These are phyloP conservation scores for Garcia nutans DNA, from an alignment of 345 rosid genomes.

Conservation along the genomic window DNA sequence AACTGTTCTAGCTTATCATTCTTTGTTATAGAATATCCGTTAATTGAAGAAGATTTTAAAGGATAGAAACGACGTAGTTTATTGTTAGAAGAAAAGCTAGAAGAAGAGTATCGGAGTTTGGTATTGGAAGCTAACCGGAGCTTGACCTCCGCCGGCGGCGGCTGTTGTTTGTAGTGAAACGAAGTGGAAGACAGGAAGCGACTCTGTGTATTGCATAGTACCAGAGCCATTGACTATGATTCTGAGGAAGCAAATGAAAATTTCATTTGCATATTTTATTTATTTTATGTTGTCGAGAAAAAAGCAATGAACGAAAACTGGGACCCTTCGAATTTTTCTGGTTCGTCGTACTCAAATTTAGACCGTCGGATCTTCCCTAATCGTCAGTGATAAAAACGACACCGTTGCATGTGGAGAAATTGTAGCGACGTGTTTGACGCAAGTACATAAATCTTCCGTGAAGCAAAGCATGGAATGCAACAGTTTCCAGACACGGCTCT, in stretches of 20 bases:
- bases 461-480: slow-evolving; percentile 3
- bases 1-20: slow-evolving; percentile 16
- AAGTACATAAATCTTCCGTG: slow-evolving; percentile 17
- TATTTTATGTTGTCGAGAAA: too few relatives aligned
- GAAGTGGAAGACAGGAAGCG: slow-evolving; percentile 27
- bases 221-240: slow-evolving; percentile 41
- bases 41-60: slow-evolving; percentile 44
- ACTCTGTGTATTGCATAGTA: slow-evolving; percentile 39
- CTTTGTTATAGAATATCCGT: slow-evolving; percentile 52
- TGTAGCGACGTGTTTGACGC: slow-evolving; percentile 23
- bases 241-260: not conserved
- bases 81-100: slow-evolving; percentile 11
- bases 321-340: too few relatives aligned
- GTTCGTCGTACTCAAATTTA: not conserved
- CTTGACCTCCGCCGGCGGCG: not conserved
- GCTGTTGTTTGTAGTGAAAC: slow-evolving; percentile 28
- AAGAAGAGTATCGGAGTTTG: slow-evolving; percentile 16
- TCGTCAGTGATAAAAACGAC: not conserved
- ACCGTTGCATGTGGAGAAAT: not conserved
- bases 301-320: too few relatives aligned
- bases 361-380: not conserved
- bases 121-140: slow-evolving; percentile 26
- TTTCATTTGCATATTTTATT: too few relatives aligned
- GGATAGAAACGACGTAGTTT: slow-evolving; percentile 22
- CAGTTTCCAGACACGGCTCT: slow-evolving; percentile 47